Percentiles rank a stretch among this genome's conserved stretches.
Conservation (phyloP, 805 yeast genomes). For the Wickerhamiella occidentalis region DNA sequence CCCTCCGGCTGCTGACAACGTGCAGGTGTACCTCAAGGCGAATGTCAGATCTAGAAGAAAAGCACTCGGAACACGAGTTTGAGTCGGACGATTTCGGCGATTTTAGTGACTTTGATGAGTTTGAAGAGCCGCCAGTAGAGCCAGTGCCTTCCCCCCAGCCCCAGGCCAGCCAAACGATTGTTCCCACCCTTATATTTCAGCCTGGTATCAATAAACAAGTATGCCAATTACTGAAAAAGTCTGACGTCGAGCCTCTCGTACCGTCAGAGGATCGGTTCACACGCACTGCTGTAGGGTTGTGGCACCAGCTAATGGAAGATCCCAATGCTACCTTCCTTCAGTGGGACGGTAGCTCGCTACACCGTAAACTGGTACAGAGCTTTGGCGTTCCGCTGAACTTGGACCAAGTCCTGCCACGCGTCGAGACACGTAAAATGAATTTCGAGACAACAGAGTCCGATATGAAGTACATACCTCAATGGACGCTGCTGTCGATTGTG, state of each 20-base stretch:
- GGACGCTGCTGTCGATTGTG: constrained; percentile 27
- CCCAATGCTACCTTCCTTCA: constrained; percentile 46
- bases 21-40: neutral
- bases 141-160: neutral
- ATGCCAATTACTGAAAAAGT: neutral
- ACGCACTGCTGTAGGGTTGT: constrained; percentile 26
- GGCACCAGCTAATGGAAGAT: constrained; percentile 36
- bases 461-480: constrained; percentile 20
- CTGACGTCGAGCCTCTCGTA: neutral
- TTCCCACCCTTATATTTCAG: neutral
- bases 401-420: constrained; percentile 39
- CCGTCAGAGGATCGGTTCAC: constrained; percentile 11
- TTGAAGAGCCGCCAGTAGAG: constrained; percentile 14
- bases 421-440: constrained; percentile 16
- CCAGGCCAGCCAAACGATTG: neutral
- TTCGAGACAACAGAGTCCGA: constrained; percentile 19
- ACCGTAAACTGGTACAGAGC: constrained; percentile 49
- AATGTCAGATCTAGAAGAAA: neutral
- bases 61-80: neutral
- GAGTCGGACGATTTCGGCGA: constrained; percentile 24
- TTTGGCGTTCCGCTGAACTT: constrained; percentile 64
- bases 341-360: constrained; percentile 57
- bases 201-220: constrained; percentile 8
- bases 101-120: constrained; percentile 29
- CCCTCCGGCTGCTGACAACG: neutral